Percentiles rank a stretch among this genome's conserved stretches.
phyloP scores from a whole-genome alignment of 2,329 filamentous ascomycete genomes.

The Clonostachys rhizophaga region DNA sequence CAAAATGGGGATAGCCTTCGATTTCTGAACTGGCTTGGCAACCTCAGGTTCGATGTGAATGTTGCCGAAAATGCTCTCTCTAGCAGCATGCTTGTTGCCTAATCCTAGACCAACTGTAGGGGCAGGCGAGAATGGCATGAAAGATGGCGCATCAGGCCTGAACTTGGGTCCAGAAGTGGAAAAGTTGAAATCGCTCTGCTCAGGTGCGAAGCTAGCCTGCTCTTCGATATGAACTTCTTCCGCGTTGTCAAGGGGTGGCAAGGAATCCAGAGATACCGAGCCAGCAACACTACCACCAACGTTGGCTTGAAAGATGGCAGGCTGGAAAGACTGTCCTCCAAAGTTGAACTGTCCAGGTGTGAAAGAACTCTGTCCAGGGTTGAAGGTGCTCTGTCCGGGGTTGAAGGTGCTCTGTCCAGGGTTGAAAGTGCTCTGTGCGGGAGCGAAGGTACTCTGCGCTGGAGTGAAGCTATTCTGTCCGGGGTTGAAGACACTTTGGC shows the following conservation, averaged over 20 bases:
- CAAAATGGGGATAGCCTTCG: constrained; percentile 81
- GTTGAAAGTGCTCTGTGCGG: no score
- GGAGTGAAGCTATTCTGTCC: constrained; percentile 4
- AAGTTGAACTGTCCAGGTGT: constrained; percentile 47
- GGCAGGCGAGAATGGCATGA: constrained; percentile 57
- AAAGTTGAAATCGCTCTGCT: constrained; percentile 62
- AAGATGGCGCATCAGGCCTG: constrained; percentile 71
- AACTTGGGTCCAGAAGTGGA: constrained; percentile 63
- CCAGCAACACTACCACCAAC: constrained; percentile 3
- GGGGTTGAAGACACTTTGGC: constrained; percentile 34
- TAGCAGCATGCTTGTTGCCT: constrained; percentile 21
- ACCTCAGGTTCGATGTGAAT: constrained; percentile 62
- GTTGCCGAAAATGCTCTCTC: constrained; percentile 62
- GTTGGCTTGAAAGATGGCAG: constrained; percentile 36
- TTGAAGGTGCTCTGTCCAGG: no score
- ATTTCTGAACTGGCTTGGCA: constrained; percentile 63
- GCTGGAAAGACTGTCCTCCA: constrained; percentile 39
- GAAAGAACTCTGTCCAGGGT: constrained; percentile 30
- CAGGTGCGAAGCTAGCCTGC: constrained; percentile 63
- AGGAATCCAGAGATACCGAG: background rate
- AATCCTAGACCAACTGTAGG: no score
- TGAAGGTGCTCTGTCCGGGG: no score
- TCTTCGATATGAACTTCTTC: background rate
- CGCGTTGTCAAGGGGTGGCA: background rate
- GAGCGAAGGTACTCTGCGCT: no score